Evolutionary conservation across 371 early-diverging fungal species (phyloP).

Genomic region (Smittium mucronatum): DNA sequence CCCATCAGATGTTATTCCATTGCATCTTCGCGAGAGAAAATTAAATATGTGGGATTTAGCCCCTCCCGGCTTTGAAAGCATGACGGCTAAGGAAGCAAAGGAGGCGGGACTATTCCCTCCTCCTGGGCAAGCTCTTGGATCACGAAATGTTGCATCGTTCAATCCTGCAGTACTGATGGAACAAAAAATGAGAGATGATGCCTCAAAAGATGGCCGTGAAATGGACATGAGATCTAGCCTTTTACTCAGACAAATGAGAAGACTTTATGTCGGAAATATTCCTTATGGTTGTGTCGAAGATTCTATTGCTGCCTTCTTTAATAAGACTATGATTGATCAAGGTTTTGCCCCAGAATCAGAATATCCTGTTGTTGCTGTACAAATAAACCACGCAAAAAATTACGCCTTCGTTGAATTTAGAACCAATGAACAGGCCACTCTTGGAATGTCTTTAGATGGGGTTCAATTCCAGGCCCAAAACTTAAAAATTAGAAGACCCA

Average conservation of each 20-base stretch:
- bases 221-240: constrained; percentile 29
- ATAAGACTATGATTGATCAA: constrained; percentile 62
- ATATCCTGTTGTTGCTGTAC: constrained; percentile 57
- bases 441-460: constrained; percentile 86
- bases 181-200: constrained; percentile 31
- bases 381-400: constrained; percentile 83
- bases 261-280: constrained; percentile 88
- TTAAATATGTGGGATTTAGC: constrained; percentile 87
- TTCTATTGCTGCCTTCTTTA: constrained; percentile 70
- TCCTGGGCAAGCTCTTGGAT: constrained; percentile 68
- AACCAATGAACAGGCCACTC: constrained; percentile 75
- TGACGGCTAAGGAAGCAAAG: constrained; percentile 82
- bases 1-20: constrained; percentile 43
- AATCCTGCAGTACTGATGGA: constrained; percentile 35
- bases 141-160: constrained; percentile 43
- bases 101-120: constrained; percentile 82
- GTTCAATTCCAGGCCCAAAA: constrained; percentile 67
- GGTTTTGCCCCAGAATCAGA: constrained; percentile 44
- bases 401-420: constrained; percentile 93
- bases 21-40: constrained; percentile 66
- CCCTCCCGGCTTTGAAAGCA: constrained; percentile 81
- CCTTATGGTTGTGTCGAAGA: constrained; percentile 69
- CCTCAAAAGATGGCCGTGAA: constrained; percentile 33
- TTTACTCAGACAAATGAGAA: constrained; percentile 51
- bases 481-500: constrained; percentile 86